Evolutionary conservation across 2,329 filamentous ascomycete genomes (phyloP).

Genomic region (Diaporthe eres): DNA sequence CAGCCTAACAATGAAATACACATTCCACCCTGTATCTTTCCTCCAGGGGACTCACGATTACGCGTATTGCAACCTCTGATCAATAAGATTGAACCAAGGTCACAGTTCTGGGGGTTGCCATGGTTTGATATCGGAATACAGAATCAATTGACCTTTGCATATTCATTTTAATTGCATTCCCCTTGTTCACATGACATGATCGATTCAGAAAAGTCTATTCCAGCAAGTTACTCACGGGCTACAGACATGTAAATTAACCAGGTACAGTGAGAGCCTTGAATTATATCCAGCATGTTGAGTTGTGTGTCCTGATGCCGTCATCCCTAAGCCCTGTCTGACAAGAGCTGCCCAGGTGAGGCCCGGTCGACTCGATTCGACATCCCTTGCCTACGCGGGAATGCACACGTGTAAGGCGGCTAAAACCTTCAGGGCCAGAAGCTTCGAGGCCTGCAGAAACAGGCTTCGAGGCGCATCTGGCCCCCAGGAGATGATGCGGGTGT

Average conservation of each 20-base stretch:
- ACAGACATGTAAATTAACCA: no score
- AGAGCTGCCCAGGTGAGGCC: not conserved
- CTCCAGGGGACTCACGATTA: not conserved
- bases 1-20: not conserved
- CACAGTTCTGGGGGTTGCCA: not conserved
- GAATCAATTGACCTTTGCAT: not conserved
- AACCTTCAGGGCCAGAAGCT: not conserved
- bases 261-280: no score
- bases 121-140: not conserved
- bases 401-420: conserved; percentile 5
- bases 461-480: not conserved
- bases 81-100: not conserved
- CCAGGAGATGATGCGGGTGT: not conserved
- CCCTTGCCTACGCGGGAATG: not conserved
- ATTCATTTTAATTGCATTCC: not conserved
- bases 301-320: not conserved
- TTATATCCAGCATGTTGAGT: not conserved
- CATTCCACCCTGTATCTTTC: not conserved
- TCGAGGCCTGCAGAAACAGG: not conserved
- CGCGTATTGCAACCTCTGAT: not conserved
- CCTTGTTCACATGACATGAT: not conserved
- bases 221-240: not conserved
- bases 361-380: not conserved
- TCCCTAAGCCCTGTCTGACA: not conserved
- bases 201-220: no score